phyloP scores from a whole-genome alignment of 768 basidiomycete species.

The Macrolepiota albuminosa region DNA sequence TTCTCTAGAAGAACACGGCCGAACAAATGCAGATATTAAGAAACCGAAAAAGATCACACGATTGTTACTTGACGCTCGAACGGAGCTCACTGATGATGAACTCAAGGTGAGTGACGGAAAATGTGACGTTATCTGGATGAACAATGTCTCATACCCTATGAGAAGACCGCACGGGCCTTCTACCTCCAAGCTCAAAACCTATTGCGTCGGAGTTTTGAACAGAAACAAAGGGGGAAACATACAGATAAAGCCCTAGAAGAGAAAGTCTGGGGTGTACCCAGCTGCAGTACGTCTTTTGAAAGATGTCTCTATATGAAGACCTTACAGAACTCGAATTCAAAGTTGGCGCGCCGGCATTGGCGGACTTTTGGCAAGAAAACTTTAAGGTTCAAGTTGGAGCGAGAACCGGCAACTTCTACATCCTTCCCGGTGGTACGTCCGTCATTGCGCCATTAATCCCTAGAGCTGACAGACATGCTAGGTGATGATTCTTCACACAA shows the following conservation, averaged over 20 bases:
- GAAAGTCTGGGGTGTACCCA: constrained; percentile 64
- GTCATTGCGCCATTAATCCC: background rate
- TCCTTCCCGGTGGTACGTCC: constrained; percentile 32
- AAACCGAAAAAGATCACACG: constrained; percentile 49
- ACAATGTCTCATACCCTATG: background rate
- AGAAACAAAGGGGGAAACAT: constrained; percentile 54
- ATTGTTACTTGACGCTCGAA: constrained; percentile 64
- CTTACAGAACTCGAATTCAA: background rate
- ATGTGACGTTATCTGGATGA: background rate
- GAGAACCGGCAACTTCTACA: constrained; percentile 38
- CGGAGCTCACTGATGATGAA: constrained; percentile 80
- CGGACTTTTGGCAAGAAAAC: constrained; percentile 71
- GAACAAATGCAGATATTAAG: constrained; percentile 15
- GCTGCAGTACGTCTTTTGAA: constrained; percentile 43
- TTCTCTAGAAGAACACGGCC: constrained; percentile 20
- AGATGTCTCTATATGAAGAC: background rate
- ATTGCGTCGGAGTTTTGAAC: constrained; percentile 44
- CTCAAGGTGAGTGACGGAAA: constrained; percentile 46
- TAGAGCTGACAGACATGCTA: constrained; percentile 12
- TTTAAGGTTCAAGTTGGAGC: constrained; percentile 69
- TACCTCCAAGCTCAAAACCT: constrained; percentile 61
- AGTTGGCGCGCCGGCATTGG: constrained; percentile 66
- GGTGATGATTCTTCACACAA: constrained; percentile 41
- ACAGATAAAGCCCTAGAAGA: constrained; percentile 50
- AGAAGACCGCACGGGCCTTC: constrained; percentile 55